Base-by-base conservation (phyloP, 2,329 filamentous ascomycete species). In the Botryotinia globosa region DNA sequence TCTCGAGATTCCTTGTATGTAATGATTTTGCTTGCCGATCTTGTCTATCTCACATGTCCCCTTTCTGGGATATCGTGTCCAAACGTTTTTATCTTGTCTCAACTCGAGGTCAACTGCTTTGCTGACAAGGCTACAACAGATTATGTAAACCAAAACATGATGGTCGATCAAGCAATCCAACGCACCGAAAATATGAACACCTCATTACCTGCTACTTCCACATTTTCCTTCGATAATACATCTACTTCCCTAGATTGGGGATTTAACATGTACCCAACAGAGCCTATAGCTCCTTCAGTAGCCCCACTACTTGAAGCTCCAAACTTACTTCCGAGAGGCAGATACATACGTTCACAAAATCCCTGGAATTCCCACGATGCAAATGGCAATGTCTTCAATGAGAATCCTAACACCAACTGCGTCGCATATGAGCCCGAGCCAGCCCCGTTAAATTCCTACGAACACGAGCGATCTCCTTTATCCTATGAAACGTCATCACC, bases 401-500 rank as follows among this genome's bases (percentile, higher is more conserved):
- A 62, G 4, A 67, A 75, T 32, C 61, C 73, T 37, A 75, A 71
- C 61, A 6, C 76, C 10, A 74, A 74, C 12, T 61, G 62, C 45
- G 74, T 76, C 12, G 56, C 75, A 18, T 78, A 98, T 68, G 87
- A 91, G 72, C 85, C 86, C 91, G 76, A 89, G 91, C 72, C 86
- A 85, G 29, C 86, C 89, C 51, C 83, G 88, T 72, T 92, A 92
- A 79, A 83, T 88, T 44, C 85, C 89, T 74, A 87, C 91, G 79
- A 88, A 90, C 69, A 86, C 91, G 76, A 89, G 91, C 72, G 86
- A 94, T 81, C 86, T 88, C 54, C 97, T 98, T 84, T 84, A 97
- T n/a, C 85, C 74, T 32, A 71, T 65, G 62, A 32, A 34, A 16
- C 69, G 63, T 45, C 67, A 44, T 69, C 56, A 14, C 65, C 48